Base-by-base conservation (phyloP, 352 stramenopile species). In the Pythium aphanidermatum region DNA sequence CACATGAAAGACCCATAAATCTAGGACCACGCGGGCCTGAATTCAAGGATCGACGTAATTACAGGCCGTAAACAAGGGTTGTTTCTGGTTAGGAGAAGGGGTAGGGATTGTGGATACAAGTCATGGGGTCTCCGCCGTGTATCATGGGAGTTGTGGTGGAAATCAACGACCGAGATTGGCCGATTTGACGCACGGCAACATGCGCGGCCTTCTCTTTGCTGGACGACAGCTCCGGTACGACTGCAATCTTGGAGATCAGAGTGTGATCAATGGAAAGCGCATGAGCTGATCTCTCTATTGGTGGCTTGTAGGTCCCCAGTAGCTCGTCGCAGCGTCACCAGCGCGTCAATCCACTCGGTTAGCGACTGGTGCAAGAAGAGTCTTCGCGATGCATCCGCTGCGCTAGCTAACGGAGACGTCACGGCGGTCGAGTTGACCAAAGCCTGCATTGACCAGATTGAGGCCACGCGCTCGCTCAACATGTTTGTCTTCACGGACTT, bases 401-500 rank as follows among this genome's bases (percentile, higher is more conserved):
- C 81, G 23, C 64, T 93, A 14, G 33, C 56, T 12, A 47, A 54
- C 31, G 64, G 67, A 23, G 39, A 74, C 8, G 60, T 86, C 25
- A 82, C 78, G 19, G 62, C 78, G 2, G 63, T 83, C 29, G 48
- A 82, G 53, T 65, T 93, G 17, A 86, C 78, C 12, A 47, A 76
- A 46, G 65, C 58, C 16, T 93, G 81, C 51, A 86, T 90, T 25
- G 48, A 78, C 10, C 81, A 93, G 36, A 75, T 91, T 38, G 68
- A 91, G 30, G 59, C 59, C 10, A 88, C 77, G n/a, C 56, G 62
- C 9, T 32, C 45, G 27, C 65, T 90, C 36, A 94, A 94, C 58
- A 88, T 89, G 71, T 90, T 90, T 51, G 83, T 92, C 19, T 60
- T 41, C 7, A 85, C 74, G 33, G 77, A 89, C 37, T 86, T 76